Evolutionary conservation across 139 green algal species (phyloP), one percentile per base, ranked within the genome.

Genomic region (Dunaliella sp.): DNA sequence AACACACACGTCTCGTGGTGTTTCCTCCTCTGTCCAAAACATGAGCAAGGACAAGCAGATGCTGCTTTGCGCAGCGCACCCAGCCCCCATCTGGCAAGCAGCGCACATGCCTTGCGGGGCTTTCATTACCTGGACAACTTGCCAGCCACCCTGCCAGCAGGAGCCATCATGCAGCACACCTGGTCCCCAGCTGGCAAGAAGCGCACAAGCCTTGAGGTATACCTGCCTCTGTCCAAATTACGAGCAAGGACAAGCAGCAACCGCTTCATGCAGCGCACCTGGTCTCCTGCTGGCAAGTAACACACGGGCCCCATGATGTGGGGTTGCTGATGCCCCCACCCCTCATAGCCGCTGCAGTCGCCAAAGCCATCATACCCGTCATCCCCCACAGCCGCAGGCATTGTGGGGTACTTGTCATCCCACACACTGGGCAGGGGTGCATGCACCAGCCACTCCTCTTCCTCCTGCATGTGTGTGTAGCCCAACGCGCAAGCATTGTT

Each of bases 341-440:
- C n/a, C 1, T 1, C 33, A 31, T 31, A 81, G 1, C 76, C 7
- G 76, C 76, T 81, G 76, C 76, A 12, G n/a, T 38, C 31, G n/a
- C n/a, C 30, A 2, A 36, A 81, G 12, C 31, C 31, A 81, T 80
- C 74, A 80, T 33, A 37, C 74, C 37, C 79, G 72, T 75, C 30
- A 33, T 73, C 79, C 25, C 38, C 32, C 79, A 83, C 79, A 73
- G 79, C 79, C 31, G 76, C 76, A 12, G 79, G 79, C 79, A 83
- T 83, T 2, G 79, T 83, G 79, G 79, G 37, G 79, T 35, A 83
- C 79, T 83, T 83, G 25, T 73, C 37, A 34, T 30, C 79, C 79
- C 36, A 65, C 79, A 83, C 74, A 80, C 31, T 34, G 12, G 24
- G 37, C 79, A 73, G 35, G 1, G 36, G 79, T 7, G 37, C 36